phyloP scores from a whole-genome alignment of 140 eudicot genomes.

The Ambrosia hybrid region DNA sequence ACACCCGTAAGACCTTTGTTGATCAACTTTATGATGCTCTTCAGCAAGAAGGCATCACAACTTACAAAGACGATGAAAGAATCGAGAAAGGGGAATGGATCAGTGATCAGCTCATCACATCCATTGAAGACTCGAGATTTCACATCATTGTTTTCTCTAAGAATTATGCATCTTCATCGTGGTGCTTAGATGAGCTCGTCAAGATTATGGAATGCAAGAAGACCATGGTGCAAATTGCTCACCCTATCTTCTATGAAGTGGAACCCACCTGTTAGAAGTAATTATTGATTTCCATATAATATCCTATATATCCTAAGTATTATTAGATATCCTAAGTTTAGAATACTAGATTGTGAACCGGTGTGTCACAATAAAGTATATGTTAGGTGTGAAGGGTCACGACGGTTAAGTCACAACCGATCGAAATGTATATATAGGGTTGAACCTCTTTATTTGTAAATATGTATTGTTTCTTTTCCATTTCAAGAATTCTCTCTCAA shows the following conservation, averaged over 20 bases:
- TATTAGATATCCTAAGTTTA: no score
- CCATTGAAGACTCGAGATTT: constrained; percentile 22
- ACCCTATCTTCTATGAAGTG: constrained; percentile 19
- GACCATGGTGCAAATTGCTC: background rate
- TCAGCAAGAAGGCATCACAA: background rate
- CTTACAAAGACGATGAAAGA: constrained; percentile 20
- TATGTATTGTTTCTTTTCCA: no score
- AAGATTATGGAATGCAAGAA: constrained; percentile 23
- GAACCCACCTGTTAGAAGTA: no score
- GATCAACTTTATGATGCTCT: constrained; percentile 27
- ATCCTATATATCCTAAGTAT: no score
- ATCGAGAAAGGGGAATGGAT: constrained; percentile 9
- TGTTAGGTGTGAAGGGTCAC: no score
- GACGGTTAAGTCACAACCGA: no score
- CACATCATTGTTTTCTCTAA: constrained; percentile 21
- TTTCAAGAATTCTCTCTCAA: no score
- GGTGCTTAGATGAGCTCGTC: constrained; percentile 25
- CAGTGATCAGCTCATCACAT: background rate
- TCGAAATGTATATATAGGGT: no score
- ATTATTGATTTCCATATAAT: no score
- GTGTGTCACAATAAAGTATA: no score
- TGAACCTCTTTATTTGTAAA: no score
- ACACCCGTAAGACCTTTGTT: constrained; percentile 24
- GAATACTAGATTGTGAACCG: no score
- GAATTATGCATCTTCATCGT: constrained; percentile 20